Conservation (phyloP, 192 early-diverging fungal genomes). For the Neocallimastix lanati region DNA sequence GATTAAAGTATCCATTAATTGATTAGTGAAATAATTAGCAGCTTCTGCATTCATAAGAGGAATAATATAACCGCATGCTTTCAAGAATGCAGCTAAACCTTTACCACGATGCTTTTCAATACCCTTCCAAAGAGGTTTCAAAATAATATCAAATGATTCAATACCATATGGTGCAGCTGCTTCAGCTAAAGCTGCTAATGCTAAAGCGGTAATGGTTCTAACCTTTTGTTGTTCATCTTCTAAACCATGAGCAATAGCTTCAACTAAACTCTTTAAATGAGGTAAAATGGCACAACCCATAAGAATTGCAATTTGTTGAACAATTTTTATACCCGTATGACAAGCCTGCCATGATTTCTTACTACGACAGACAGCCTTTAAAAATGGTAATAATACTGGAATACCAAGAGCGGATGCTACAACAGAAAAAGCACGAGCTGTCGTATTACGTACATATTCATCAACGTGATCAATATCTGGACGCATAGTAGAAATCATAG, state of each 20-base stretch:
- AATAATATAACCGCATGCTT: slow-evolving; percentile 96
- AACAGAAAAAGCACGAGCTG: slow-evolving; percentile 89
- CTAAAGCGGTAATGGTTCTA: slow-evolving; percentile 81
- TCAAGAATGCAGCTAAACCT: slow-evolving; percentile 88
- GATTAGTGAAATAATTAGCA: slow-evolving; percentile 82
- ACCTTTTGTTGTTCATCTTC: slow-evolving; percentile 96
- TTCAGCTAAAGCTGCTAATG: slow-evolving; percentile 86
- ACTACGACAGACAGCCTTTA: slow-evolving; percentile 84
- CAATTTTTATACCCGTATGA: slow-evolving; percentile 94
- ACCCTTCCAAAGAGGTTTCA: slow-evolving; percentile 81
- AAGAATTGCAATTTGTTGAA: slow-evolving; percentile 90
- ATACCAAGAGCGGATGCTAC: slow-evolving; percentile 93
- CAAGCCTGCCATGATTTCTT: slow-evolving; percentile 97
- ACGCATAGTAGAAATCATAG: slow-evolving; percentile 98
- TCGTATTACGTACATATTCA: slow-evolving; percentile 96
- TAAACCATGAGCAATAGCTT: slow-evolving; percentile 73
- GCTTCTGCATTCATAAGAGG: slow-evolving; percentile 93
- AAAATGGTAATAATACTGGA: slow-evolving; percentile 79
- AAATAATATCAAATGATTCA: slow-evolving; percentile 81
- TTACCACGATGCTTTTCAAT: slow-evolving; percentile 90
- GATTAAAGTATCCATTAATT: slow-evolving; percentile 80
- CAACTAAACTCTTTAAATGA: slow-evolving; percentile 80
- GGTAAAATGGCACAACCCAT: slow-evolving; percentile 87
- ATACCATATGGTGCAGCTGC: slow-evolving; percentile 97
- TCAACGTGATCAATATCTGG: slow-evolving; percentile 95